Evolutionary conservation across 495 filamentous ascomycete genomes (phyloP).

Genomic region (Talaromyces liani): DNA sequence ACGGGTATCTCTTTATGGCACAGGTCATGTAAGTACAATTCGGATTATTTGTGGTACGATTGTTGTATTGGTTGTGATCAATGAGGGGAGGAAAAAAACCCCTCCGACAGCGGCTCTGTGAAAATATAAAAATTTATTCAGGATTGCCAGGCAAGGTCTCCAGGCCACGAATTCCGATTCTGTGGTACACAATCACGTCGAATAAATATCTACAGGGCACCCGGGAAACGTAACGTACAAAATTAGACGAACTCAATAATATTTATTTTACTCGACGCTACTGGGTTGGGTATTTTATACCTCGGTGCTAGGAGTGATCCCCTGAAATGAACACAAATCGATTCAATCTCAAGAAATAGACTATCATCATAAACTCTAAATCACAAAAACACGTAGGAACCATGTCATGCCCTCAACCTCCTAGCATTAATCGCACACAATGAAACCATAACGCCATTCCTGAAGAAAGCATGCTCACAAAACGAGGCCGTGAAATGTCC

Average conservation of each 20-base stretch:
- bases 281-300: too few species aligned
- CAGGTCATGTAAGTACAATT: not conserved
- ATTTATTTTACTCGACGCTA: not conserved
- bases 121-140: not conserved
- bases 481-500: slow-evolving; percentile 6
- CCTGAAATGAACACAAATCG: not conserved
- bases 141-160: not conserved
- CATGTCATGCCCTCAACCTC: not conserved
- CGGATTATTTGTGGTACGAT: not conserved
- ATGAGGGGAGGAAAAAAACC: not conserved
- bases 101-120: not conserved
- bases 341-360: not conserved
- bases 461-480: not conserved
- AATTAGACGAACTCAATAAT: not conserved
- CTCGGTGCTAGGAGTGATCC: not conserved
- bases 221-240: too few species aligned
- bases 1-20: not conserved
- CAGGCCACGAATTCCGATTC: not conserved
- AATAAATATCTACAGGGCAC: not conserved
- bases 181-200: not conserved
- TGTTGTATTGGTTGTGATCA: not conserved
- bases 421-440: not conserved
- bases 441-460: slow-evolving; percentile 3
- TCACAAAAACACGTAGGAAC: not conserved
- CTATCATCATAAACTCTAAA: not conserved